Percentiles rank a stretch among this genome's conserved stretches.
phyloP scores from a whole-genome alignment of 2,329 filamentous ascomycete species.

The Cadophora sp. region DNA sequence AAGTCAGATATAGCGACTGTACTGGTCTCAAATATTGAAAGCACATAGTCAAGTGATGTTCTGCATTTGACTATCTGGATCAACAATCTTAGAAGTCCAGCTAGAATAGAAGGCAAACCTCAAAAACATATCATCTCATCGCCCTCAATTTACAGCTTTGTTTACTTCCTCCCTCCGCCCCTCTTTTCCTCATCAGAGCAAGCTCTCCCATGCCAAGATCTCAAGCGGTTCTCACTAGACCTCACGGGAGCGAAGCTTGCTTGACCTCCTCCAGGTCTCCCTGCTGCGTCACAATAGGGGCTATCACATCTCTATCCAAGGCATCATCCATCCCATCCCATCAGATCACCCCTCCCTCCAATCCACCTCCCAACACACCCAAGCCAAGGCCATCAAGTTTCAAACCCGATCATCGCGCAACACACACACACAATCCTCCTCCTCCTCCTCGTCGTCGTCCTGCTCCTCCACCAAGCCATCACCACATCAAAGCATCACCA shows the following conservation, averaged over 20 bases:
- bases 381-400: conserved; percentile 8
- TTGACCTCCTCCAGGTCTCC: background rate
- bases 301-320: conserved; percentile 1
- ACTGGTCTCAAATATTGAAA: too few relatives aligned
- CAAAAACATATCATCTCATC: background rate
- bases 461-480: background rate
- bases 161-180: background rate
- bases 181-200: background rate
- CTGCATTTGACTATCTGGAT: too few relatives aligned
- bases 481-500: background rate
- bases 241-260: background rate
- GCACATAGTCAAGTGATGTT: too few relatives aligned
- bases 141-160: background rate
- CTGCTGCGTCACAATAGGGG: background rate
- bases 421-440: background rate
- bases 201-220: too few relatives aligned
- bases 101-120: background rate
- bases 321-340: too few relatives aligned
- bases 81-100: too few relatives aligned
- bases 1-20: too few relatives aligned
- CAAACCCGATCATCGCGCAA: conserved; percentile 3
- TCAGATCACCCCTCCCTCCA: too few relatives aligned
- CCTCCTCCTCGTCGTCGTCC: background rate
- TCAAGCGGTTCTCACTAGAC: background rate
- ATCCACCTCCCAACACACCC: background rate